Evolutionary conservation across 2,329 filamentous ascomycete species (phyloP), one percentile per base, ranked within the genome.

Genomic region (Ambrosiella xylebori): DNA sequence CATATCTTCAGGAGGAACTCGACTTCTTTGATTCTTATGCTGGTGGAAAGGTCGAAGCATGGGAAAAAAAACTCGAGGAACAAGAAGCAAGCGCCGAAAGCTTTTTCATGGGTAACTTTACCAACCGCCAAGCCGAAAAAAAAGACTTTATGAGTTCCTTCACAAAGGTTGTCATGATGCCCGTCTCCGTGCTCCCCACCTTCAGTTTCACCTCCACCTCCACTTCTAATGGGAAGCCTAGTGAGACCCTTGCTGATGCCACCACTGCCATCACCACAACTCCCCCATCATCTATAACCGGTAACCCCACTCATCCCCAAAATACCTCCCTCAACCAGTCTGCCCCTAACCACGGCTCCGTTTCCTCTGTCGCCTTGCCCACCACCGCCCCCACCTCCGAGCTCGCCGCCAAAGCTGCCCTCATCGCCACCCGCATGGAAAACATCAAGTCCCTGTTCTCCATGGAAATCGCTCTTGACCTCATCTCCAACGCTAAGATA

Each of bases 141-240:
- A 88, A 89, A 64, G 93, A 98, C 68, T 98, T 98, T 65, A 68
- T 98, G 61, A 93, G 84, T 51, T 95, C 90, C 0, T 98, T 98
- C 75, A 96, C 89, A 67, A 97, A 97, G 69, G 93, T 98, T 7
- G 87, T 98, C 63, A 96, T 98, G 90, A 94, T 95, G 83, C 93
- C 93, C 1, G 91, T 98, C 54, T 95, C 88, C 56, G 91, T 89
- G 7, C 74, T 97, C 3, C 87, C 88, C 1, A 83, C 79, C 52
- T 79, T 60, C 50, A 60, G 39, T 9, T 60, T 60, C 36, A 38
- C 58, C 15, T 57, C 58, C 7, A 53, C 58, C 4, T 47, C 40
- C 7, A 57, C 57, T 12, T 12, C 54, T n/a, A 50, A 45, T 17
- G 9, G 19, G 19, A 17, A n/a, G 40, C 5, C 56, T 1, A 35